Conservation (phyloP, 2,329 filamentous ascomycete species). For the Cytospora leucostoma region DNA sequence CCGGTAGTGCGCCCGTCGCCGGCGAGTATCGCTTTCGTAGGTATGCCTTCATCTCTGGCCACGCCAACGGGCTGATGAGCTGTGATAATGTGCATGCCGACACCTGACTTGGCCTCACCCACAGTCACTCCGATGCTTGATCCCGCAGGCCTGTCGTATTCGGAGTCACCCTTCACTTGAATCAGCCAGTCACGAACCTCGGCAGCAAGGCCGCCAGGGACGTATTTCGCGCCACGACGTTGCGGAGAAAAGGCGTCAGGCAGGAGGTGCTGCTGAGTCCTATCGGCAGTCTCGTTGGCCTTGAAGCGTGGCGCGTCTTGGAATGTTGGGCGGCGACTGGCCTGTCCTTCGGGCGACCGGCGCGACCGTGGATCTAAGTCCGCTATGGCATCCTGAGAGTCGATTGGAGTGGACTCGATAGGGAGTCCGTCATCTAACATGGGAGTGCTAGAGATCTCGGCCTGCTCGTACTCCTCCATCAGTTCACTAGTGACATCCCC, state of each 20-base stretch:
- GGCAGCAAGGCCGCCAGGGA: constrained; percentile 44
- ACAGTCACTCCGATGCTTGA: constrained; percentile 30
- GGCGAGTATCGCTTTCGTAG: constrained; percentile 30
- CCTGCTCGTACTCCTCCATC: constrained; percentile 29
- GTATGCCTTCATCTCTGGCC: constrained; percentile 4
- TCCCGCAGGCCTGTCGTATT: constrained; percentile 24
- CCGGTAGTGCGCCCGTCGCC: constrained; percentile 34
- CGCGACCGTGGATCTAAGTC: constrained; percentile 7
- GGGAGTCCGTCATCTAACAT: constrained; percentile 12
- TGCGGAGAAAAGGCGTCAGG: constrained; percentile 45
- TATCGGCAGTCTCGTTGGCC: constrained; percentile 30
- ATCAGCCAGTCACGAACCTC: constrained; percentile 49
- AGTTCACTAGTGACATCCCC: constrained; percentile 19
- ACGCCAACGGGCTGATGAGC: constrained; percentile 21
- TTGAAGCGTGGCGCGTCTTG: constrained; percentile 44
- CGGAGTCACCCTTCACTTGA: constrained; percentile 41
- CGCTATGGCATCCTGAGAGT: constrained; percentile 5
- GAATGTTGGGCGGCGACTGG: constrained; percentile 37
- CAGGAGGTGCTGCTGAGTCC: constrained; percentile 30
- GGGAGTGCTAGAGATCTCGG: constrained; percentile 8
- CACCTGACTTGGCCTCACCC: constrained; percentile 31
- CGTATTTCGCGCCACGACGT: constrained; percentile 38
- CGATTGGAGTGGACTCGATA: constrained; percentile 1
- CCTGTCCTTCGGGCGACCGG: constrained; percentile 4
- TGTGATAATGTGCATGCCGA: constrained; percentile 36